These are phyloP conservation scores for Yamadazyma insecticola DNA, from an alignment of 805 yeast species.

Conservation along the genomic window DNA sequence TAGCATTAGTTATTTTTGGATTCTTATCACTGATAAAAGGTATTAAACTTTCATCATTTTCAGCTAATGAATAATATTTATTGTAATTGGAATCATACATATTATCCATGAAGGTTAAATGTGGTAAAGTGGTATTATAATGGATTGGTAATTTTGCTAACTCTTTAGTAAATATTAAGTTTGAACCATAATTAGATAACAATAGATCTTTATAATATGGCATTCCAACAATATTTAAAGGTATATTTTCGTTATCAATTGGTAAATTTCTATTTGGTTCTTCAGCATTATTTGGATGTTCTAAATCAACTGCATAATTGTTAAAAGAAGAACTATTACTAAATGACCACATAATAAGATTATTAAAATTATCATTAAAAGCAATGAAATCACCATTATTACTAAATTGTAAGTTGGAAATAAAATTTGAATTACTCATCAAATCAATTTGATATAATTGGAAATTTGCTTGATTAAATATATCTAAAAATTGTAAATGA, in stretches of 20 bases:
- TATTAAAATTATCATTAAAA: constrained; percentile 60
- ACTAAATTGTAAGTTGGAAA: constrained; percentile 52
- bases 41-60: constrained; percentile 7
- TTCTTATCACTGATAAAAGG: constrained; percentile 11
- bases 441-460: constrained; percentile 65
- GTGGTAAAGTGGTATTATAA: constrained; percentile 13
- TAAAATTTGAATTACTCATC: constrained; percentile 16
- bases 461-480: constrained; percentile 69
- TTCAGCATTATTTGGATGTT: constrained; percentile 4
- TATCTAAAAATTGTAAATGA: constrained; percentile 80
- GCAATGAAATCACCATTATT: constrained; percentile 74
- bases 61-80: constrained; percentile 9
- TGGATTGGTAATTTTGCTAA: constrained; percentile 53
- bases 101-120: constrained; percentile 10
- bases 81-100: constrained; percentile 11
- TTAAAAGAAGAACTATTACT: constrained; percentile 28
- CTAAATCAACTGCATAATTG: constrained; percentile 34
- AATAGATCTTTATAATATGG: constrained; percentile 79
- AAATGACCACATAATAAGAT: constrained; percentile 65
- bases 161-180: constrained; percentile 53
- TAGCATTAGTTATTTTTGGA: constrained; percentile 6
- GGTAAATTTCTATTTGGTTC: constrained; percentile 51
- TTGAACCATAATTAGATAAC: constrained; percentile 75
- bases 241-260: constrained; percentile 43
- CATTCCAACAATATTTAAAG: constrained; percentile 74